Evolutionary conservation across 331 rosid genomes (phyloP).

Genomic region (Cydonia oblonga): DNA sequence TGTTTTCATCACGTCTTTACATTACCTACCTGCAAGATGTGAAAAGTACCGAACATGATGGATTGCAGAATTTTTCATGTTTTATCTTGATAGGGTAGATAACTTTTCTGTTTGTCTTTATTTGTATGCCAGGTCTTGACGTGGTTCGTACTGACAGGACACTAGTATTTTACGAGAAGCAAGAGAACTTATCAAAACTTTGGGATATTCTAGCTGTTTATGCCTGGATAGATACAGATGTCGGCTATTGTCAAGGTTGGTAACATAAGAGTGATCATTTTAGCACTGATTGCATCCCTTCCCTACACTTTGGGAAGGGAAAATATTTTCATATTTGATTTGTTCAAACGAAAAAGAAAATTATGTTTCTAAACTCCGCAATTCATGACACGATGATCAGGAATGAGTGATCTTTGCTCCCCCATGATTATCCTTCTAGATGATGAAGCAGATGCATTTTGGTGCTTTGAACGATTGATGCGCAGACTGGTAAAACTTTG

Average conservation of each 20-base stretch:
- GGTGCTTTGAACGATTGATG: slow-evolving; percentile 99
- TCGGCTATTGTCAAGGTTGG: slow-evolving; percentile 95
- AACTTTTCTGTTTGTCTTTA: slow-evolving; percentile 6
- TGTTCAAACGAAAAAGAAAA: neutral
- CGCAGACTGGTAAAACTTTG: slow-evolving; percentile 73
- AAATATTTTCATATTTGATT: neutral
- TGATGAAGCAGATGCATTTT: slow-evolving; percentile 96
- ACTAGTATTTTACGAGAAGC: slow-evolving; percentile 82
- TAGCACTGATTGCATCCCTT: neutral
- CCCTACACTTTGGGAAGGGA: neutral
- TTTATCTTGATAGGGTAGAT: neutral
- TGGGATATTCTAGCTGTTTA: slow-evolving; percentile 99
- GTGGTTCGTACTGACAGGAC: slow-evolving; percentile 96
- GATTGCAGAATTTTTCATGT: neutral
- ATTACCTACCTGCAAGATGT: neutral
- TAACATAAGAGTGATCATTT: neutral
- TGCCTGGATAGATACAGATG: slow-evolving; percentile 89
- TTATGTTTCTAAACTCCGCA: slow-evolving; percentile 10
- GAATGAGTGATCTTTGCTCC: slow-evolving; percentile 99
- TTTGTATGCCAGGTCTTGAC: slow-evolving; percentile 72
- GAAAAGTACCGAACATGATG: neutral
- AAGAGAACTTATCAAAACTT: slow-evolving; percentile 75
- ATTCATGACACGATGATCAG: slow-evolving; percentile 38
- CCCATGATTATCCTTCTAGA: slow-evolving; percentile 92
- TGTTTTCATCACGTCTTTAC: neutral